Percentiles rank a stretch among this genome's conserved stretches.
Conservation (phyloP, 2,329 filamentous ascomycete species). For the Verticillium tricorpus region DNA sequence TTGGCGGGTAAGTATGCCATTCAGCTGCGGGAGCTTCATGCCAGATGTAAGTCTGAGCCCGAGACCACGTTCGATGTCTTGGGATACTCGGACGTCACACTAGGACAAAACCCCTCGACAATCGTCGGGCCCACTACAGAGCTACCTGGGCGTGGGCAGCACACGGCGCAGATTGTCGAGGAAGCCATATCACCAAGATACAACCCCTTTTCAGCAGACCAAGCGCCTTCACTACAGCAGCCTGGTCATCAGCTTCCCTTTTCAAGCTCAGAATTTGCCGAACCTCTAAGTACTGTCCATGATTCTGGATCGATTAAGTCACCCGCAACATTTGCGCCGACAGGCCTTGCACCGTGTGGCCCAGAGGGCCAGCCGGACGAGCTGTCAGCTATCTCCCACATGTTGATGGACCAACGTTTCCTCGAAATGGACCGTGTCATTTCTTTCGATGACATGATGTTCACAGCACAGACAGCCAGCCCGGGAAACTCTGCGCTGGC, state of each 20-base stretch:
- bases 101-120: neutral
- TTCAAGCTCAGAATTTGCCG: no score
- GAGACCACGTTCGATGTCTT: conserved; percentile 12
- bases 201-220: neutral
- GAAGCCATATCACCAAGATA: neutral
- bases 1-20: conserved; percentile 18
- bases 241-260: neutral
- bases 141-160: neutral
- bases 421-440: conserved; percentile 27
- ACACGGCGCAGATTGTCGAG: neutral
- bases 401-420: conserved; percentile 25
- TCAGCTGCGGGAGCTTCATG: conserved; percentile 12
- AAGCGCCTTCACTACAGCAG: neutral
- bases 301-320: neutral
- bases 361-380: conserved; percentile 16
- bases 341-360: conserved; percentile 3
- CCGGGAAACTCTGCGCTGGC: conserved; percentile 3
- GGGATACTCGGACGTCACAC: conserved; percentile 7
- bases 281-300: no score
- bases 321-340: neutral
- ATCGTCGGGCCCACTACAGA: neutral
- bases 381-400: conserved; percentile 23
- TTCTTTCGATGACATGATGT: conserved; percentile 30
- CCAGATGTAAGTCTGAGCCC: conserved; percentile 8
- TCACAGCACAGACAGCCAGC: conserved; percentile 12